Conservation (phyloP, 2,329 filamentous ascomycete genomes). For the Hypomyces rosellus region DNA sequence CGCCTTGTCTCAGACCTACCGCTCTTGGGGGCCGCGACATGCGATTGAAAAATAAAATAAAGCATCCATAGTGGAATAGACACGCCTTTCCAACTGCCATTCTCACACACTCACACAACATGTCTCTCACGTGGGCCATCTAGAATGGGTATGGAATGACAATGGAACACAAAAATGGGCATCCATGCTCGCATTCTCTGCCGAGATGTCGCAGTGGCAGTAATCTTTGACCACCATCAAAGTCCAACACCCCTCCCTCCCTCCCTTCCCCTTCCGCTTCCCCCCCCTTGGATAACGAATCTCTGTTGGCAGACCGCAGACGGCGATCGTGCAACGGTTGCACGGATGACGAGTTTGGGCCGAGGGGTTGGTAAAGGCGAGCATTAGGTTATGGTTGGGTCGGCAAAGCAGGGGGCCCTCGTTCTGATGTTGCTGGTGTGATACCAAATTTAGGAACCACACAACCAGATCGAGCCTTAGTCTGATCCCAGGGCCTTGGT, state of each 20-base stretch:
- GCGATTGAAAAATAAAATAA: constrained; percentile 1
- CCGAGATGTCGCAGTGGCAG: too few species aligned
- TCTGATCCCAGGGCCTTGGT: constrained; percentile 11
- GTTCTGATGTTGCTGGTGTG: not conserved
- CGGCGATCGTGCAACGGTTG: constrained; percentile 10
- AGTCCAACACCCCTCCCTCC: too few species aligned
- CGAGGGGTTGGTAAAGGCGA: not conserved
- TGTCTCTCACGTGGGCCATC: too few species aligned
- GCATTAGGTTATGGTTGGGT: not conserved
- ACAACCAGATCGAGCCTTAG: constrained; percentile 6
- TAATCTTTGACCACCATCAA: too few species aligned
- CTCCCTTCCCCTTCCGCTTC: too few species aligned
- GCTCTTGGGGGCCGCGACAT: constrained; percentile 6
- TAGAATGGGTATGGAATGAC: too few species aligned
- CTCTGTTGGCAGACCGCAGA: constrained; percentile 1
- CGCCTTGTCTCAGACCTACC: constrained; percentile 10
- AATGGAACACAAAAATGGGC: too few species aligned
- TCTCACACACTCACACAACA: too few species aligned
- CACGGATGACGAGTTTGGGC: constrained; percentile 10
- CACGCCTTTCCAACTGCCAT: too few species aligned
- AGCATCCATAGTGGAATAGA: too few species aligned
- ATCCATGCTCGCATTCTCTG: too few species aligned
- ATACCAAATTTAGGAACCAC: constrained; percentile 13
- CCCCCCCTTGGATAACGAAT: too few species aligned
- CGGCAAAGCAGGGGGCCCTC: not conserved